Evolutionary conservation across 768 basidiomycete species (phyloP).

Genomic region (Termitomyces sp.): DNA sequence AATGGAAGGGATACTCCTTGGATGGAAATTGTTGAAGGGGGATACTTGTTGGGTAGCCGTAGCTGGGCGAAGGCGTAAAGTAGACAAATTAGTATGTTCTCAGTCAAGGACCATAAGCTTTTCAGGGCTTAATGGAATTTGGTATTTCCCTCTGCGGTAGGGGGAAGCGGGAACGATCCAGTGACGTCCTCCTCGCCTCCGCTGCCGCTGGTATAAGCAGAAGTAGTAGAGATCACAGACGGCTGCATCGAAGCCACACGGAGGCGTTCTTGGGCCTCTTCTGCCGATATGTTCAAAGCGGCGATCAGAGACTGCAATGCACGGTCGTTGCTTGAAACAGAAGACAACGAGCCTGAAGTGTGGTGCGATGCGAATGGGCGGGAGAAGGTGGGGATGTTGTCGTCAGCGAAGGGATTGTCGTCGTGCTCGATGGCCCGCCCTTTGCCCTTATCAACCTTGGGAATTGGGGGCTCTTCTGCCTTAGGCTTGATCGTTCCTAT

Average conservation of each 20-base stretch:
- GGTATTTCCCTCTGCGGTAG: constrained; percentile 14
- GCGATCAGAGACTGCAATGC: constrained; percentile 66
- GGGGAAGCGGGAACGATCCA: constrained; percentile 37
- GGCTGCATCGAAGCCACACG: constrained; percentile 60
- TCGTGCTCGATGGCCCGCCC: constrained; percentile 11
- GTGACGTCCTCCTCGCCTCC: constrained; percentile 34
- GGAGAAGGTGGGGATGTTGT: constrained; percentile 23
- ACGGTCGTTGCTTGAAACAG: constrained; percentile 43
- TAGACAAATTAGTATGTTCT: constrained; percentile 6
- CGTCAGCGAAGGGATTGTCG: constrained; percentile 41
- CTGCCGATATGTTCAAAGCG: constrained; percentile 51
- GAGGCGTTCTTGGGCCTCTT: constrained; percentile 45
- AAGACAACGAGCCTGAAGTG: constrained; percentile 29
- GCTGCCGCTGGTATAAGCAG: constrained; percentile 26
- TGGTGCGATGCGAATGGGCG: constrained; percentile 30
- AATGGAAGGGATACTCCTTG: not conserved
- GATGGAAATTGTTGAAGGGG: not conserved
- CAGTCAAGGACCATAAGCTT: constrained; percentile 2
- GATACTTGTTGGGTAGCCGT: not conserved
- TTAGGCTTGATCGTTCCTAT: constrained; percentile 19
- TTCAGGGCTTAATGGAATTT: constrained; percentile 1
- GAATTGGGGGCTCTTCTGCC: not conserved
- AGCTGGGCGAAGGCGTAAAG: constrained; percentile 1
- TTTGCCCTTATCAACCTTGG: constrained; percentile 24
- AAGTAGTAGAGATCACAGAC: constrained; percentile 35